Conservation (phyloP, 352 stramenopile species). For the Pelagophyceae sp. region DNA sequence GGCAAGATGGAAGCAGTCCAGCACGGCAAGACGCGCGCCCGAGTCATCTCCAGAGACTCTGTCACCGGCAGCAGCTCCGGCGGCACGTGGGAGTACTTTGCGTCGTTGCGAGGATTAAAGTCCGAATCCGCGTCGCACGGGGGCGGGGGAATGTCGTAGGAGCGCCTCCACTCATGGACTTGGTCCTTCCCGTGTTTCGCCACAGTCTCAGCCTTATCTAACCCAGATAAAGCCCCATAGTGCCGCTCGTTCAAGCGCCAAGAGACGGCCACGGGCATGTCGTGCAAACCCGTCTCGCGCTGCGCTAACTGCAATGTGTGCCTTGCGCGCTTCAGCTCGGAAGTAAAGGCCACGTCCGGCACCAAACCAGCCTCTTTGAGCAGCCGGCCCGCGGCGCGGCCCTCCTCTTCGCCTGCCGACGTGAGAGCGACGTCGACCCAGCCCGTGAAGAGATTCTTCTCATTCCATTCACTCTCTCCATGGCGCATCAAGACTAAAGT, state of each 20-base stretch:
- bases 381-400: constrained; percentile 68
- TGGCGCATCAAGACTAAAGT: constrained; percentile 67
- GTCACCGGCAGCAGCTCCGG: constrained; percentile 14
- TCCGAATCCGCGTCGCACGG: constrained; percentile 34
- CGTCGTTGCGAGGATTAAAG: constrained; percentile 18
- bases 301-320: constrained; percentile 38
- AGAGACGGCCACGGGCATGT: constrained; percentile 20
- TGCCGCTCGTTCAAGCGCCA: constrained; percentile 86
- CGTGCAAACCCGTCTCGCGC: not conserved
- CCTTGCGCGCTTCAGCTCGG: constrained; percentile 75
- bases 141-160: not conserved
- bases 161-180: constrained; percentile 69
- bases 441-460: constrained; percentile 74
- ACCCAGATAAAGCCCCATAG: constrained; percentile 77
- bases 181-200: constrained; percentile 73
- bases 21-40: not conserved
- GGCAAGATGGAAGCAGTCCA: not conserved
- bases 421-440: constrained; percentile 83
- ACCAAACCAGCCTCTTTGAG: constrained; percentile 69
- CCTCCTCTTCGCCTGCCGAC: constrained; percentile 62
- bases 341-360: constrained; percentile 81
- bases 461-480: constrained; percentile 76
- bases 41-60: constrained; percentile 34
- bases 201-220: constrained; percentile 77
- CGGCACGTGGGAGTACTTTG: constrained; percentile 24